Conservation (phyloP, 176 grass and related monocot genomes). For the Avena sativa region DNA sequence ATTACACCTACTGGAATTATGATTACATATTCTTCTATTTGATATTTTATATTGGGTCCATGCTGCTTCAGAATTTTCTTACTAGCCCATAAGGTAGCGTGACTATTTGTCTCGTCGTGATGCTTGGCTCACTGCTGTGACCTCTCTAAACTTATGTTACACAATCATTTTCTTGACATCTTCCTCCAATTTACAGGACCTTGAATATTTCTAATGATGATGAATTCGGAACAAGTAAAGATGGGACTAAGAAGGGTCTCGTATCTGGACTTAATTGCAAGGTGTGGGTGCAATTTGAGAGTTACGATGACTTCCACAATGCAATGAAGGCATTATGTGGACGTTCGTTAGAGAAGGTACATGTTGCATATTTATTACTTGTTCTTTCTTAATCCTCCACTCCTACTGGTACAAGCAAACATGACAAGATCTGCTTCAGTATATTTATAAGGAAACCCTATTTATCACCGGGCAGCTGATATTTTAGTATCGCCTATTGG, state of each 20-base stretch:
- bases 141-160: conserved; percentile 9
- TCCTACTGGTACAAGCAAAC: conserved; percentile 8
- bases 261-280: conserved; percentile 94
- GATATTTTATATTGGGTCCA: background rate
- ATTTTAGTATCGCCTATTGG: background rate
- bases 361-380: conserved; percentile 9
- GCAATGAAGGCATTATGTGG: conserved; percentile 88
- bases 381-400: background rate
- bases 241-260: conserved; percentile 53
- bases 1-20: conserved; percentile 1
- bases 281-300: conserved; percentile 89
- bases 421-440: conserved; percentile 15
- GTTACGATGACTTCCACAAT: conserved; percentile 75
- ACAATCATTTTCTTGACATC: conserved; percentile 42
- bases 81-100: background rate
- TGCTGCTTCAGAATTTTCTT: conserved; percentile 1
- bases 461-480: background rate
- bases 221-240: conserved; percentile 51
- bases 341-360: conserved; percentile 83
- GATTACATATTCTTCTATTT: background rate
- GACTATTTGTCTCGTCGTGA: background rate
- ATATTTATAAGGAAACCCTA: conserved; percentile 26
- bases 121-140: conserved; percentile 16
- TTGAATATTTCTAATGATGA: conserved; percentile 74
- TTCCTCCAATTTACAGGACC: conserved; percentile 61